phyloP scores from a whole-genome alignment of 148 eudicot genomes.

The Silene uniflora region DNA sequence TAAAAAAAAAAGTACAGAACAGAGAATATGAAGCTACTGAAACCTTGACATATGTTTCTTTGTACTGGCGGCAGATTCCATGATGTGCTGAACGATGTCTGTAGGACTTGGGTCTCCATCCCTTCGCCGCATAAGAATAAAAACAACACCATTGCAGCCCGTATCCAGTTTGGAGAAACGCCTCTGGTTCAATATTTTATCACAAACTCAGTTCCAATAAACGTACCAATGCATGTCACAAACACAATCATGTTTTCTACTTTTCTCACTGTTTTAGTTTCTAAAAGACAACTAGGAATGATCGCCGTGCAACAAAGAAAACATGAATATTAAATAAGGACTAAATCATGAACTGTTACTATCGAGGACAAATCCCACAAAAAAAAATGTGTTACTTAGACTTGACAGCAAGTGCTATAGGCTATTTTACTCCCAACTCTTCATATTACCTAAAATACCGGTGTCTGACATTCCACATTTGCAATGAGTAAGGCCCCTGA shows the following conservation, averaged over 20 bases:
- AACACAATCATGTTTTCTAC: background rate
- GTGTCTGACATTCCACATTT: too few relatives aligned
- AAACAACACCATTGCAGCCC: conserved; percentile 91
- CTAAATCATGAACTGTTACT: too few relatives aligned
- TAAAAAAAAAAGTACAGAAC: background rate
- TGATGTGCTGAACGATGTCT: conserved; percentile 74
- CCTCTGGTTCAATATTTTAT: conserved; percentile 49
- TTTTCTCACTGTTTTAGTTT: too few relatives aligned
- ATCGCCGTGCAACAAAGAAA: background rate
- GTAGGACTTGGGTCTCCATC: conserved; percentile 80
- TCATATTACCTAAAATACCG: too few relatives aligned
- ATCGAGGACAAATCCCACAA: too few relatives aligned
- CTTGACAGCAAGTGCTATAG: too few relatives aligned
- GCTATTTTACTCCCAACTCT: too few relatives aligned
- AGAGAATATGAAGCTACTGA: conserved; percentile 3
- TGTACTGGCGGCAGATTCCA: conserved; percentile 69
- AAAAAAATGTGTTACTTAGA: too few relatives aligned
- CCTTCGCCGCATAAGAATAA: conserved; percentile 72
- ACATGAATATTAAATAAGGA: background rate
- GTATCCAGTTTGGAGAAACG: conserved; percentile 76
- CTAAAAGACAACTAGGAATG: background rate
- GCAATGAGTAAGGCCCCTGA: background rate
- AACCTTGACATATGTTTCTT: conserved; percentile 90
- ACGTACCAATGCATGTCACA: background rate
- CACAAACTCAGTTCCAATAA: conserved; percentile 4